Base-by-base conservation (phyloP, 2,329 filamentous ascomycete genomes). In the Claviceps paspali region DNA sequence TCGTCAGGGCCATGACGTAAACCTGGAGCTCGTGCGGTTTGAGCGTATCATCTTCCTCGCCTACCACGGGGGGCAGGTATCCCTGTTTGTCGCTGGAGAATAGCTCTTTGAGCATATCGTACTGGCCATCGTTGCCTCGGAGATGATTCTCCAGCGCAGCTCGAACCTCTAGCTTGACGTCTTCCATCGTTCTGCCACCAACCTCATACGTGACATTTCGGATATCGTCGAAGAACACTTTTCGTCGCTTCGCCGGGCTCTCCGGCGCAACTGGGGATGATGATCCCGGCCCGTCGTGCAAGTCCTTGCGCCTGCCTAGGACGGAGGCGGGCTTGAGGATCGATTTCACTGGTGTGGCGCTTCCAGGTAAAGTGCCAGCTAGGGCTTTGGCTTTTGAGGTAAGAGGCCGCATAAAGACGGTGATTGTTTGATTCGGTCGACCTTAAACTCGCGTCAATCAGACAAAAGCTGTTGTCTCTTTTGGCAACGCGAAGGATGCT, bases 1-100 rank as follows among this genome's bases (percentile, higher is more conserved):
- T 69, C 10, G 73, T 71, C 33, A 82, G 61, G n/a, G 75, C 75
- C 46, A 76, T 59, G 40, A 80, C 60, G 51, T 79, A 79, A 27
- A 64, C 62, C 45, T 71, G 67, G 33, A 79, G 61, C 45, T 76
- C 72, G 43, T 73, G 65, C 2, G 65, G 64, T 46, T 65, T 65
- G 33, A 66, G 48, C 14, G 60, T 62, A 23, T 70, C 64, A 7
- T 69, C 64, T 21, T 67, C 64, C 28, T 64, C 62, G 15, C 59
- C 53, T 3, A 57, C 58, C 9, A 62, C 57, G 12, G 53, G 52
- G 14, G 53, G 53, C 35, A 56, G 49, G 31, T 63, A 59, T 23
- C 55, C 52, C 43, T 60, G 61, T 39, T 60, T 62, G 42, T 70
- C 67, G 42, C 65, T 65, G 38, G 61, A 57, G 38, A 79, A 75